Base-by-base conservation (phyloP, 768 basidiomycete species). In the Atractiella rhizophila region DNA sequence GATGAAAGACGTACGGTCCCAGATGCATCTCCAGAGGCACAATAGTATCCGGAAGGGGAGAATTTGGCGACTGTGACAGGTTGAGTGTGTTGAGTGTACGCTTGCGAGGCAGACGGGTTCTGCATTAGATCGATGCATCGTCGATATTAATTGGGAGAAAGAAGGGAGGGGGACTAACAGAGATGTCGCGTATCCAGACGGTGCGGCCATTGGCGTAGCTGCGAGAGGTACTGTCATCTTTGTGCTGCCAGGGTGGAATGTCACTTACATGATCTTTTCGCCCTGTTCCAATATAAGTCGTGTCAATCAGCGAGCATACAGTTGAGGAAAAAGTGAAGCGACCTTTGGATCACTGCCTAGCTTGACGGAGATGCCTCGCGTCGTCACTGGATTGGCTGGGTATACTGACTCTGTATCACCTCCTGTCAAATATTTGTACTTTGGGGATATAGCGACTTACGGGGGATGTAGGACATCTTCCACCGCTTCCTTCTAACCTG, bases 1-100 rank as follows among this genome's bases (percentile, higher is more conserved):
- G 29, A 25, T 25, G 32, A 33, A 6, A 41, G 29, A 18, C 31
- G 19, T 13, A 45, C 42, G 39, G 70, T 78, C 29, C 86, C 86
- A 24, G 64, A 63, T 4, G 67, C 60, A 56, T 96, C 86, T 19
- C 70, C 88, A 24, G 82, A 88, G 4, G 88, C 86, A 54, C 79
- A 83, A 60, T 94, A 96, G 60, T 74, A 91, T 21, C 88, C 86
- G 2, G 81, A 78, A 0, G 85, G 86, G 2, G 83, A 83, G 51
- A 91, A 69, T 28, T 80, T 71, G 12, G 88, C 86, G 15, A 86
- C 79, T 2, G 80, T 85, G 5, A 24, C 68, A 40, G 74, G 73
- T 49, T 82, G 73, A 4, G 73, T 68, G 59, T 91, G 85, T 23
- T 76, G 77, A 32, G 70, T 64, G 55, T 86, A 83, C 19, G 72